These are phyloP conservation scores for Porcisia hertigi DNA, from an alignment of 208 protist species.

Conservation along the genomic window DNA sequence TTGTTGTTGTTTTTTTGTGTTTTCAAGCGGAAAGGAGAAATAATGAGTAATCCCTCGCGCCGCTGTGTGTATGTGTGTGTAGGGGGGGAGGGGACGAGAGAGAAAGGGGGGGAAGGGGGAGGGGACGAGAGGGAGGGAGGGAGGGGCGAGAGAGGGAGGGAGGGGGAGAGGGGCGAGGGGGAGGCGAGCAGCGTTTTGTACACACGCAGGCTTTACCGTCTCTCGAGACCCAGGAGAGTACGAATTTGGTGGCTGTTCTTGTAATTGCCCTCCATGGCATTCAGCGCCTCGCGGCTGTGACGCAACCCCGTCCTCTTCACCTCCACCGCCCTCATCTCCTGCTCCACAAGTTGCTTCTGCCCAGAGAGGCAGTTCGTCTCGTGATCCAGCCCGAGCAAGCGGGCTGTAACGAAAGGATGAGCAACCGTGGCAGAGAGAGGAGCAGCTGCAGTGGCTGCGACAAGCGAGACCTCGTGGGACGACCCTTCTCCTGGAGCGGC, in stretches of 20 bases:
- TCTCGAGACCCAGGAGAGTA: slow-evolving; percentile 29
- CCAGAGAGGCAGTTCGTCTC: slow-evolving; percentile 63
- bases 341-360: slow-evolving; percentile 48
- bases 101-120: background rate
- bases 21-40: too few relatives aligned
- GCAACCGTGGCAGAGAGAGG: slow-evolving; percentile 37
- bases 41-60: too few relatives aligned
- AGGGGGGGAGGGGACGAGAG: background rate
- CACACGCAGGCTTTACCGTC: background rate
- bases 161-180: background rate
- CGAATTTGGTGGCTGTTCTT: slow-evolving; percentile 66
- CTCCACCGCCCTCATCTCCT: slow-evolving; percentile 63
- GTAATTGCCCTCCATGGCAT: slow-evolving; percentile 53
- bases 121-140: background rate
- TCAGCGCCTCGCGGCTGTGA: slow-evolving; percentile 39
- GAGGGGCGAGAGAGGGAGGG: background rate
- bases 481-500: background rate
- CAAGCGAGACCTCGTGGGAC: background rate
- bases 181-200: background rate
- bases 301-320: slow-evolving; percentile 41
- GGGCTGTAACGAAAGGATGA: slow-evolving; percentile 69
- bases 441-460: background rate
- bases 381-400: slow-evolving; percentile 57
- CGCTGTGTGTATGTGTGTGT: too few relatives aligned
- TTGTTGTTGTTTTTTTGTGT: too few relatives aligned